Evolutionary conservation across 768 basidiomycete genomes (phyloP), one percentile per base, ranked within the genome.

Genomic region (Boletus insuetus): DNA sequence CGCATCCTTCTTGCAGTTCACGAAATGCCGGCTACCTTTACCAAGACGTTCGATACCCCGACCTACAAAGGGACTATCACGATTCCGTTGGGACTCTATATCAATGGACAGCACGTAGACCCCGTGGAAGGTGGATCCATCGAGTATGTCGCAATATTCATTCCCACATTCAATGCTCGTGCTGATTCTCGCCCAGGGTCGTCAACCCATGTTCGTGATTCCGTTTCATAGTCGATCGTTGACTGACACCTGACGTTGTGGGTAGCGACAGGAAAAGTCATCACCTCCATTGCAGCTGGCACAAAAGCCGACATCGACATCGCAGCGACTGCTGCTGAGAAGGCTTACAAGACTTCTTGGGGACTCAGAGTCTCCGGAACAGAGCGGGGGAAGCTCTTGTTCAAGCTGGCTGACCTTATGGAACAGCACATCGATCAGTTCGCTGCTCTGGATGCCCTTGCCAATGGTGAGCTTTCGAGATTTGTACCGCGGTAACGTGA

Each of bases 31-130:
- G 52, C 66, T 37, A 73, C 70, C 11, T 80, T 75, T 65, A 62
- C 63, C 11, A 68, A 84, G 69, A 70, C 72, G n/a, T 84, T 84
- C 60, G 73, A 84, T 55, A 82, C 79, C 19, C 74, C 75, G 22
- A 64, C 73, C 52, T 87, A 74, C 77, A 86, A 83, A 68, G 84
- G 84, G 35, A 73, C 73, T n/a, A 66, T 76, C n/a, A 71, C 73
- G 3, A 66, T 87, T 57, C 74, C 79, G 54, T 83, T 86, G 22
- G 85, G 87, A 24, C 70, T 90, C 53, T 91, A 85, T 75, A 91
- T 91, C 65, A 75, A 81, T 63, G 83, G 84, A 57, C 46, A 64
- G 34, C 49, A 61, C 40, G 78, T 84, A 17, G 81, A 82, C 43
- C 80, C 82, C 31, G 74, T 76, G 14, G 73, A 79, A 10, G 75